Evolutionary conservation across 2,329 filamentous ascomycete species (phyloP), one percentile per base, ranked within the genome.

Genomic region (Pseudopyricularia cyperi): DNA sequence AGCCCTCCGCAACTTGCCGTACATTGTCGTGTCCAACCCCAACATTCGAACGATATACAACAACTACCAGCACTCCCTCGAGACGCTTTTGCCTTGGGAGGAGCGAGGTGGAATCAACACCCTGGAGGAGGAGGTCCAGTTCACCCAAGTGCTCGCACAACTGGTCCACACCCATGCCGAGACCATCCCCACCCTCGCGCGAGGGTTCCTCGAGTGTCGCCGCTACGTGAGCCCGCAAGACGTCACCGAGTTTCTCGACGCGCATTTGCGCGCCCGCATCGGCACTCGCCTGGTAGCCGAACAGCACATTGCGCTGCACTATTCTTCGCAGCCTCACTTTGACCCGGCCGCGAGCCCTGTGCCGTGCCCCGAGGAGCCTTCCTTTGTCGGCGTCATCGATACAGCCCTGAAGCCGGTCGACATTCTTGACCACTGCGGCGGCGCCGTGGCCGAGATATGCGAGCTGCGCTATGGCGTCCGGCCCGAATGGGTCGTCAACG

Each of bases 21-120:
- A 91, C 68, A 97, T 98, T 57, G 91, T 98, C 52, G 93, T 98
- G 26, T 90, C 91, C n/a, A 97, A 98, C 65, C 88, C 89, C 1
- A 89, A 96, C 65, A 89, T 98, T 59, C 87, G 85, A 26, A 84
- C 85, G 61, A 98, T 98, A 57, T 95, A 97, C 73, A 83, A 87
- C 68, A 97, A 96, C 68, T 98, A 98, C 67, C 75, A 95, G 46
- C 90, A 96, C 68, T 95, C 89, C 2, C 74, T 98, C 19, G 91
- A 87, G 2, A 95, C 89, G 1, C 76, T 98, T 15, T 78, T 97
- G 4, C 90, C 91, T 5, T 96, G 91, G 71, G 62, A 86, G 63
- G 74, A 77, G 53, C 76, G 77, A 19, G 44, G 42, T 53, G 71
- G 74, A 48, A 89, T 94, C 55, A 80, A 79, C 47, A 88, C 80